Percentiles rank a stretch among this genome's conserved stretches.
Evolutionary conservation across 192 early-diverging fungal species (phyloP).

Genomic region (Chytriomyces hyalinus): DNA sequence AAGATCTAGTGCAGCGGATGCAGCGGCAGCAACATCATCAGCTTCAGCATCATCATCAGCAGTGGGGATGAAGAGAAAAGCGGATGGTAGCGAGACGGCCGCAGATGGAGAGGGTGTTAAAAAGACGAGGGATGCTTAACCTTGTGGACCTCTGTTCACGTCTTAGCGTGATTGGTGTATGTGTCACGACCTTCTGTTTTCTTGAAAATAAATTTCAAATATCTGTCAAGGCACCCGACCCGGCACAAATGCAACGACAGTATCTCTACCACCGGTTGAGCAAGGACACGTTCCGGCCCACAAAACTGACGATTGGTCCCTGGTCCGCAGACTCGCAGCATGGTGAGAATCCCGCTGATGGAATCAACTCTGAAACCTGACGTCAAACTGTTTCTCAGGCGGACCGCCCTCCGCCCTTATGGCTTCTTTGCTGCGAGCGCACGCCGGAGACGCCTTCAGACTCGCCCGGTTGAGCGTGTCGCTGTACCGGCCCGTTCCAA

Average conservation of each 20-base stretch:
- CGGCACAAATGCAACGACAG: not conserved
- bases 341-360: not conserved
- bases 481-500: not conserved
- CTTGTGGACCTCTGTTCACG: not conserved
- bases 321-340: not conserved
- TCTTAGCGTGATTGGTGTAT: too few relatives aligned
- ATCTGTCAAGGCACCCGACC: not conserved
- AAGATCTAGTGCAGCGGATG: not conserved
- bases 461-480: not conserved
- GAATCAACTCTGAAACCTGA: not conserved
- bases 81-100: not conserved
- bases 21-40: not conserved
- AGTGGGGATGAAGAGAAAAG: slow-evolving; percentile 34
- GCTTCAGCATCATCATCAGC: not conserved
- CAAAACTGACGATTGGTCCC: not conserved
- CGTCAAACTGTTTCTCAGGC: not conserved
- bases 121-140: not conserved
- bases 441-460: not conserved
- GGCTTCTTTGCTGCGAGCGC: not conserved
- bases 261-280: not conserved
- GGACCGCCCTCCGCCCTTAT: not conserved
- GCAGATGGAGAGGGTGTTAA: not conserved
- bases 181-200: too few relatives aligned
- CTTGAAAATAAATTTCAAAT: too few relatives aligned
- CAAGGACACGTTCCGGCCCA: not conserved